phyloP scores from a whole-genome alignment of 345 rosid species.

The Brassica napus region DNA sequence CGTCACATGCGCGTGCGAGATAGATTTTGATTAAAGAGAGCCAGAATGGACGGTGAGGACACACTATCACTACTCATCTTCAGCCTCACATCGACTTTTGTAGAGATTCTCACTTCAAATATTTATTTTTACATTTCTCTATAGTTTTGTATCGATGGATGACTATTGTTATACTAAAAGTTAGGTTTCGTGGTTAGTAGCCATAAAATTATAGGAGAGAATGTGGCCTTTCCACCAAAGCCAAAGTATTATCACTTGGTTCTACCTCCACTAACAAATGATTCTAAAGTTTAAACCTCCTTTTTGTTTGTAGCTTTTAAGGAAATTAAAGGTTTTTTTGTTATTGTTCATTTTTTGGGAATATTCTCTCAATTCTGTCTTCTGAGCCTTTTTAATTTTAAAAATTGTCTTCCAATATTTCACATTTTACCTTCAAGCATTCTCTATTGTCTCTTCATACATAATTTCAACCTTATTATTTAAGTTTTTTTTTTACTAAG shows the following conservation, averaged over 20 bases:
- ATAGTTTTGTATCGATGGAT: conserved; percentile 4
- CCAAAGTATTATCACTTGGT: conserved; percentile 15
- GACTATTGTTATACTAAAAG: conserved; percentile 21
- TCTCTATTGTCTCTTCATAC: background rate
- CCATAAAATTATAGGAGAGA: conserved; percentile 12
- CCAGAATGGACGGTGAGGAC: conserved; percentile 21
- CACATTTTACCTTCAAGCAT: background rate
- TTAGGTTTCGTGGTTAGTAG: conserved; percentile 31
- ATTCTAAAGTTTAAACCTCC: conserved; percentile 6
- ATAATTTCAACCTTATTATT: conserved; percentile 8
- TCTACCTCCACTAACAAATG: conserved; percentile 13
- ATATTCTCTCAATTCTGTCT: conserved; percentile 7
- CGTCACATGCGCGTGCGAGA: conserved; percentile 25
- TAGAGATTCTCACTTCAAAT: background rate
- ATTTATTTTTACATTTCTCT: background rate
- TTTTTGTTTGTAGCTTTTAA: conserved; percentile 18
- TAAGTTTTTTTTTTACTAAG: background rate
- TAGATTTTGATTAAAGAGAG: conserved; percentile 19
- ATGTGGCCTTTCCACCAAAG: conserved; percentile 29
- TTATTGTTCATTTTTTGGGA: background rate
- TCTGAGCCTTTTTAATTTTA: background rate
- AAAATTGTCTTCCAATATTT: background rate
- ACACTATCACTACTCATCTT: conserved; percentile 18
- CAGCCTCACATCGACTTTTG: conserved; percentile 6
- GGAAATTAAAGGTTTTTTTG: background rate